phyloP scores from a whole-genome alignment of 2,329 filamentous ascomycete species.

The Pseudogymnoascus sp. region DNA sequence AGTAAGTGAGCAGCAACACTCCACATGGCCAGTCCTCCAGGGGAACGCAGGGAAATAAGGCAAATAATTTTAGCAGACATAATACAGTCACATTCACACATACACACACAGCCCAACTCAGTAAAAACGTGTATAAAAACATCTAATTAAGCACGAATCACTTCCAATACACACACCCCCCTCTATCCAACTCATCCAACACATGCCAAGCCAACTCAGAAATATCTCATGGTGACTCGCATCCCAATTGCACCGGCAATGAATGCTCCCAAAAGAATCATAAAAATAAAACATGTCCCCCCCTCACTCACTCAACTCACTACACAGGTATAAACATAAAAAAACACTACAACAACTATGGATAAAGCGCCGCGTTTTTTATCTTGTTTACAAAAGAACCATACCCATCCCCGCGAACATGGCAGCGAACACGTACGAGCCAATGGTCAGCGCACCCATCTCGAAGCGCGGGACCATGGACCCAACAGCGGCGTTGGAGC shows the following conservation, averaged over 20 bases:
- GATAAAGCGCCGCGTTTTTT: neutral
- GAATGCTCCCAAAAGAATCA: neutral
- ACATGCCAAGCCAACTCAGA: neutral
- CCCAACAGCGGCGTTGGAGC: conserved; percentile 32
- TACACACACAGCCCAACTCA: neutral
- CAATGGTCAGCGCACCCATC: conserved; percentile 39
- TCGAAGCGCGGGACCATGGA: conserved; percentile 39
- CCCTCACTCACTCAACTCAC: neutral
- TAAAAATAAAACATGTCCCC: neutral
- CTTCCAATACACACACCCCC: neutral
- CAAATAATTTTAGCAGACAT: neutral
- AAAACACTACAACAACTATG: neutral
- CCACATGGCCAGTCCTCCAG: neutral
- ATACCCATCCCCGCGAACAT: conserved; percentile 46
- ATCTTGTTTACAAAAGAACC: conserved; percentile 41
- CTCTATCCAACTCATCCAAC: neutral
- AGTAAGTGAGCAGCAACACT: too few relatives aligned
- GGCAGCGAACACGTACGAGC: conserved; percentile 42
- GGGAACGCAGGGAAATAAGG: neutral
- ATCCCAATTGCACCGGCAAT: neutral
- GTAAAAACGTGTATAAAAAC: neutral
- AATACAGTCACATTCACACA: neutral
- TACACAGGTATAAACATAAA: conserved; percentile 3
- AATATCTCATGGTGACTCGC: neutral
- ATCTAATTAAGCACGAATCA: neutral